Evolutionary conservation across 192 early-diverging fungal genomes (phyloP).

Genomic region (Oehlia diaphana): DNA sequence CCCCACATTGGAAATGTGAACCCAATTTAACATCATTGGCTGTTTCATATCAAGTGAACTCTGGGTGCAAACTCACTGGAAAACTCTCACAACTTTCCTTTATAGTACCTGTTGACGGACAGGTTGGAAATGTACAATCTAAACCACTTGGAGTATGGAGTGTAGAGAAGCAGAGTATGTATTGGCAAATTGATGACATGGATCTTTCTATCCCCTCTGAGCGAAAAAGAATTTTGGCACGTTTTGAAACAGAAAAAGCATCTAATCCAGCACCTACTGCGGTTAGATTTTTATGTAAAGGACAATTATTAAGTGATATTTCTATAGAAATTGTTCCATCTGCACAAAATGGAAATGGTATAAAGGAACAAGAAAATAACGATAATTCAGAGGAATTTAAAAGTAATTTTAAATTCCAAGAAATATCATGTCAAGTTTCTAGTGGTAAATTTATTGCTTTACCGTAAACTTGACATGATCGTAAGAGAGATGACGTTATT

Average conservation of each 20-base stretch:
- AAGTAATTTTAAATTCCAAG: neutral
- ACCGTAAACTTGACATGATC: neutral
- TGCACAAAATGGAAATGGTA: neutral
- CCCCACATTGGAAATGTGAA: slow-evolving; percentile 59
- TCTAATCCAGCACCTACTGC: slow-evolving; percentile 14
- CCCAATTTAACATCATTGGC: slow-evolving; percentile 45
- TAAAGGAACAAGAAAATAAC: neutral
- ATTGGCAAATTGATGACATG: slow-evolving; percentile 49
- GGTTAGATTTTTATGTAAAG: slow-evolving; percentile 23
- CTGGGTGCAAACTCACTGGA: slow-evolving; percentile 33
- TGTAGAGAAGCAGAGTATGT: slow-evolving; percentile 48
- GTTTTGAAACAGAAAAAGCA: slow-evolving; percentile 18
- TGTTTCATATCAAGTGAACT: slow-evolving; percentile 50
- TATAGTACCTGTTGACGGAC: slow-evolving; percentile 46
- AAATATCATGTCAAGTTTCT: neutral
- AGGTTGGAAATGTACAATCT: slow-evolving; percentile 48
- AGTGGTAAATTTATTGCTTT: slow-evolving; percentile 16
- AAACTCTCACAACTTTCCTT: slow-evolving; percentile 45
- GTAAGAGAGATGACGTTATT: too few species aligned
- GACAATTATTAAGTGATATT: slow-evolving; percentile 29
- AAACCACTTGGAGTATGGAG: slow-evolving; percentile 52
- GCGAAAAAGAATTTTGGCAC: slow-evolving; percentile 16
- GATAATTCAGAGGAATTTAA: neutral
- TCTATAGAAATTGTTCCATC: slow-evolving; percentile 12
- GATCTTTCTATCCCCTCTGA: slow-evolving; percentile 7